A percentile compares a stretch with the other conserved stretches of the same genome.
Evolutionary conservation across 1,284 basidiomycete genomes (phyloP).

Genomic region (Golubevia sp.): DNA sequence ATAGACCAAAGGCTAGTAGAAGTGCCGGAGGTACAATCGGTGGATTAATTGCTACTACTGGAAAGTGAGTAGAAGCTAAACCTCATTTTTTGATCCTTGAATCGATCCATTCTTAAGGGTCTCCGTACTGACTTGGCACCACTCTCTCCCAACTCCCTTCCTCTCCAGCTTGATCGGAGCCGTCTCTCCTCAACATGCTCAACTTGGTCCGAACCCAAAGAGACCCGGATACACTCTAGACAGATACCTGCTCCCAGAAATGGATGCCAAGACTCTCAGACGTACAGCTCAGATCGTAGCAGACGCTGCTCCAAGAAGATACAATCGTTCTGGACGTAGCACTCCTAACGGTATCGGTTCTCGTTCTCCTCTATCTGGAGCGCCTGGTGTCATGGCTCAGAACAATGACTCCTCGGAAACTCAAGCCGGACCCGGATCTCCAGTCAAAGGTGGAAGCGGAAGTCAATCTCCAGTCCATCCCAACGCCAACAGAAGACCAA

Average conservation of each 20-base stretch:
- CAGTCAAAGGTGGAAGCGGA: no score
- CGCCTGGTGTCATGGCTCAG: constrained; percentile 4
- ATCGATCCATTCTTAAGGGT: constrained; percentile 6
- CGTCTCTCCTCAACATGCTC: constrained; percentile 51
- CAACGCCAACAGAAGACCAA: no score
- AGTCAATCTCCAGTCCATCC: no score
- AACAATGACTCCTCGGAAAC: constrained; percentile 13
- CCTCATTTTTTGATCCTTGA: not conserved
- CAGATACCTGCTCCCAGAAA: constrained; percentile 64
- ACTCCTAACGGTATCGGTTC: no score
- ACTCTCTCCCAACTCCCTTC: constrained; percentile 66
- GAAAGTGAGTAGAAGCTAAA: constrained; percentile 66
- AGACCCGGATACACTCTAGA: constrained; percentile 73
- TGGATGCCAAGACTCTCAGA: constrained; percentile 57
- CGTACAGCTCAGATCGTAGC: constrained; percentile 56
- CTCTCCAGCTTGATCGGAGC: constrained; percentile 63
- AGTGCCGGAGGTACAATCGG: constrained; percentile 74
- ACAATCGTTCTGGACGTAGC: not conserved
- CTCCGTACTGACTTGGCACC: constrained; percentile 64
- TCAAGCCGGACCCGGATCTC: not conserved
- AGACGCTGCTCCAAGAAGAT: constrained; percentile 35
- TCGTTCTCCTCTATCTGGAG: no score
- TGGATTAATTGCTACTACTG: constrained; percentile 74
- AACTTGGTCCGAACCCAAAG: constrained; percentile 71
- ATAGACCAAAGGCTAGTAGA: constrained; percentile 67